A percentile compares a stretch with the other conserved stretches of the same genome.
Conservation (phyloP, 345 rosid species). For the Dipteronia dyeriana region DNA sequence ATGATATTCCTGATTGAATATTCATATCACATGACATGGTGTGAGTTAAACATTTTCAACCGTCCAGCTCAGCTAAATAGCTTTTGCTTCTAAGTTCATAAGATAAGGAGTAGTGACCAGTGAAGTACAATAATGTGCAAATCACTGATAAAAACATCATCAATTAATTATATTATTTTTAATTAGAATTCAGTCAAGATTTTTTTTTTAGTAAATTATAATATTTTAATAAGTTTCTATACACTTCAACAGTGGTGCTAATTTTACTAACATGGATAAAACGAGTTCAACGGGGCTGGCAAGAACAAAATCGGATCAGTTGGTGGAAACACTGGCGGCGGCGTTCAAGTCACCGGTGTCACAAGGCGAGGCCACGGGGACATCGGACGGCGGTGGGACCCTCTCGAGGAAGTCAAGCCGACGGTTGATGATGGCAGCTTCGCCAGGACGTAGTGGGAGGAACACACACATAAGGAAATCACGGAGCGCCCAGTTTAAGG, state of each 20-base stretch:
- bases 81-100: neutral
- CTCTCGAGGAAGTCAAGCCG: slow-evolving; percentile 76
- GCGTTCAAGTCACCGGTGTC: slow-evolving; percentile 68
- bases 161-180: neutral
- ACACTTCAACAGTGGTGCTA: neutral
- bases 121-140: neutral
- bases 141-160: neutral
- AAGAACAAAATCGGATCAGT: slow-evolving; percentile 81
- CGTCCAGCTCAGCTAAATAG: neutral
- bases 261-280: slow-evolving; percentile 45
- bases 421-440: slow-evolving; percentile 48
- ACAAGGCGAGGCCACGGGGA: slow-evolving; percentile 23
- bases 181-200: neutral
- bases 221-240: no score
- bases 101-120: neutral
- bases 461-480: slow-evolving; percentile 84
- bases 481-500: slow-evolving; percentile 77
- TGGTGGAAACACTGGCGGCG: slow-evolving; percentile 66
- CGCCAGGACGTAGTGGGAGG: slow-evolving; percentile 63
- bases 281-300: slow-evolving; percentile 52
- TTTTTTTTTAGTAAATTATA: neutral
- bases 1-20: neutral
- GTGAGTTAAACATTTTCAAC: neutral
- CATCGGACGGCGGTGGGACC: slow-evolving; percentile 34
- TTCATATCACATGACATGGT: no score